Evolutionary conservation across 2,329 filamentous ascomycete species (phyloP).

Genomic region (Grosmannia penicillata): DNA sequence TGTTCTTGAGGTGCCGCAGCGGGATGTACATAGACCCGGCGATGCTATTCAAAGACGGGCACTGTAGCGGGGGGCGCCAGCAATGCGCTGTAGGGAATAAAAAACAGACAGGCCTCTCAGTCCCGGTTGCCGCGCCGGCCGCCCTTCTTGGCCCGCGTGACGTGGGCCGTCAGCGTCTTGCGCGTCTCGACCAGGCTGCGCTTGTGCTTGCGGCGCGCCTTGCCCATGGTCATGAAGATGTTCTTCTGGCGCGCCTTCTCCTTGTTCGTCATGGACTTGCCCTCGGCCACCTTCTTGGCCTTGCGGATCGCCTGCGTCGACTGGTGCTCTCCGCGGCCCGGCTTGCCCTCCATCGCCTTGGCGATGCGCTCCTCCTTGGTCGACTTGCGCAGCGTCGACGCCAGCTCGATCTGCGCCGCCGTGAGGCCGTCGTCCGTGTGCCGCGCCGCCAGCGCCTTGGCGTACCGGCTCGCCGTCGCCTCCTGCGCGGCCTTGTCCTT

Average conservation of each 20-base stretch:
- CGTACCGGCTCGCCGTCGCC: slow-evolving; percentile 23
- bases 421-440: slow-evolving; percentile 83
- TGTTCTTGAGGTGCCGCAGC: too few relatives aligned
- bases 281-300: slow-evolving; percentile 73
- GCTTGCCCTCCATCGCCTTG: slow-evolving; percentile 69
- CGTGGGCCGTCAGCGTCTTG: slow-evolving; percentile 66
- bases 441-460: slow-evolving; percentile 36
- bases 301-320: slow-evolving; percentile 71
- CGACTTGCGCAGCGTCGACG: slow-evolving; percentile 64
- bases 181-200: slow-evolving; percentile 76
- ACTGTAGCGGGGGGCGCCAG: too few relatives aligned
- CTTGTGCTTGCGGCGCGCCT: slow-evolving; percentile 93
- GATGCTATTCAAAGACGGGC: too few relatives aligned
- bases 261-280: slow-evolving; percentile 93
- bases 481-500: background rate
- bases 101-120: too few relatives aligned
- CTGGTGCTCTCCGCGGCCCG: slow-evolving; percentile 65
- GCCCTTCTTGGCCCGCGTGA: slow-evolving; percentile 70
- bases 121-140: slow-evolving; percentile 61
- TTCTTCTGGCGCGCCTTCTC: slow-evolving; percentile 98
- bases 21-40: too few relatives aligned
- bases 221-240: slow-evolving; percentile 93
- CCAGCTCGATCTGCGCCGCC: slow-evolving; percentile 80
- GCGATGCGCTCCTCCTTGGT: slow-evolving; percentile 85
- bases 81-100: too few relatives aligned